phyloP scores from a whole-genome alignment of 2,329 filamentous ascomycete genomes.

The Diaporthe citriasiana region DNA sequence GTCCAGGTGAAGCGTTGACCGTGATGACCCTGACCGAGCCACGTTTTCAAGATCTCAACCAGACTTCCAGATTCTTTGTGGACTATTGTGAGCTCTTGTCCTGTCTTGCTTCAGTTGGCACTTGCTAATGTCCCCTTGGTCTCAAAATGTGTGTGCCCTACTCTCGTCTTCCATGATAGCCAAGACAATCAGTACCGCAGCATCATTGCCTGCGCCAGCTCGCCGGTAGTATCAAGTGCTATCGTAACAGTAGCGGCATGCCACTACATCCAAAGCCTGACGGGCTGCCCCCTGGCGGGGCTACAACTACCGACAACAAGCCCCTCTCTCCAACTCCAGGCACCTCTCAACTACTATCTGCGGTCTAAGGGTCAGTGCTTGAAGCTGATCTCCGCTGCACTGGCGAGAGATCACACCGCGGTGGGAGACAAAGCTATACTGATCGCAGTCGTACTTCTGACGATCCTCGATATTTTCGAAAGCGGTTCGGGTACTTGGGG shows the following conservation, averaged over 20 bases:
- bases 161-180: conserved; percentile 7
- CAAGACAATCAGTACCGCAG: neutral
- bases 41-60: neutral
- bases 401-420: neutral
- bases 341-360: neutral
- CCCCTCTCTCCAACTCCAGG: neutral
- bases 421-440: neutral
- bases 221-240: conserved; percentile 5
- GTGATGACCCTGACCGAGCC: neutral
- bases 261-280: neutral
- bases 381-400: neutral
- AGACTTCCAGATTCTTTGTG: conserved; percentile 13
- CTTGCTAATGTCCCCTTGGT: neutral
- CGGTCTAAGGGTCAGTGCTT: conserved; percentile 12
- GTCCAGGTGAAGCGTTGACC: neutral
- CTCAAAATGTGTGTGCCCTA: conserved; percentile 4
- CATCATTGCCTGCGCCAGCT: neutral
- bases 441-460: neutral
- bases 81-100: conserved; percentile 11
- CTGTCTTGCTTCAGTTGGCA: neutral
- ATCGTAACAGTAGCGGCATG: neutral
- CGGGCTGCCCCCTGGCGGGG: neutral
- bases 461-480: neutral
- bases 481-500: neutral
- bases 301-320: neutral